phyloP scores from a whole-genome alignment of 306 rosid genomes.

The Medicago ruthenica region DNA sequence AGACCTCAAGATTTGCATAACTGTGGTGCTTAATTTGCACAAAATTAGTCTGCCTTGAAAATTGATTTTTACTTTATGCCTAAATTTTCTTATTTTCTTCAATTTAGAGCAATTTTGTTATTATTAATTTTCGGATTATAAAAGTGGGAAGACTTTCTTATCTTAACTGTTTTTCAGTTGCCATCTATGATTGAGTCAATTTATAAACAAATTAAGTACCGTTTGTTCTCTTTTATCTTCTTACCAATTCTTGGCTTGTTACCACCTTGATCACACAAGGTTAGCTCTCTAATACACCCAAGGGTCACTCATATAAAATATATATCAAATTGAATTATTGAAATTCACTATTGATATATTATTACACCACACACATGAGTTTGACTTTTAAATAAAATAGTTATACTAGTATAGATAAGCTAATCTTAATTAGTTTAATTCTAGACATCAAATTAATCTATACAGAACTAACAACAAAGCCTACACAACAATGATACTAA shows the following conservation, averaged over 20 bases:
- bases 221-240: conserved; percentile 12
- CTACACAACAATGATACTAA: too few relatives aligned
- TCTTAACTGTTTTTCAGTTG: neutral
- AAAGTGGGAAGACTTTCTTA: neutral
- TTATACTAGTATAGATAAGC: neutral
- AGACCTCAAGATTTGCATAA: too few relatives aligned
- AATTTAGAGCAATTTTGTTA: neutral
- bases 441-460: neutral
- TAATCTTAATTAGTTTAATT: neutral
- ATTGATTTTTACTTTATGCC: neutral
- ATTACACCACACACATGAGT: neutral
- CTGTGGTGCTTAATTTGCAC: neutral
- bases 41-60: neutral
- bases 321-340: conserved; percentile 19
- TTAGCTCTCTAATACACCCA: conserved; percentile 36
- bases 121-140: neutral
- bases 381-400: conserved; percentile 30
- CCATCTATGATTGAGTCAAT: conserved; percentile 33
- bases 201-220: conserved; percentile 28
- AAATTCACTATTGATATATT: neutral
- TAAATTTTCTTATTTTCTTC: neutral
- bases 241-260: conserved; percentile 6
- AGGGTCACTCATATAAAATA: conserved; percentile 24
- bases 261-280: neutral
- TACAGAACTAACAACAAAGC: too few relatives aligned